Percentiles rank a stretch among this genome's conserved stretches.
phyloP scores from a whole-genome alignment of 345 rosid species.

The Physaria fendleri region DNA sequence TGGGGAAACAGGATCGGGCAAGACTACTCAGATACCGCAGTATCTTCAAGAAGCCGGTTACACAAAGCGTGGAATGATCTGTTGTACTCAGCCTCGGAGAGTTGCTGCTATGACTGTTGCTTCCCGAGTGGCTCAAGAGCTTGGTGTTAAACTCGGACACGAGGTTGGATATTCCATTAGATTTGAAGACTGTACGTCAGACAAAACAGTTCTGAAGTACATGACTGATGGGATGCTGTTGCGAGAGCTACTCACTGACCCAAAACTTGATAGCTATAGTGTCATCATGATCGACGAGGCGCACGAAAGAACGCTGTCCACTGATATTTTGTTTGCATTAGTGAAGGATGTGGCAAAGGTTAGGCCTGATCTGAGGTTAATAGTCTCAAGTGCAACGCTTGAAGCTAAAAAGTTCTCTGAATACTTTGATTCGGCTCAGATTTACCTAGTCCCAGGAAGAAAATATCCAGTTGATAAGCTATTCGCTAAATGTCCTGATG shows the following conservation, averaged over 20 bases:
- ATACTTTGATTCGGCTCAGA: constrained; percentile 79
- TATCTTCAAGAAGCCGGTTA: constrained; percentile 86
- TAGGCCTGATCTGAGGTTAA: constrained; percentile 72
- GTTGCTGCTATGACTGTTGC: constrained; percentile 98
- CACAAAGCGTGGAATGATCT: constrained; percentile 76
- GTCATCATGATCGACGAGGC: constrained; percentile 93
- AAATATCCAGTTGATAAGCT: constrained; percentile 83
- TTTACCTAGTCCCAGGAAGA: constrained; percentile 88
- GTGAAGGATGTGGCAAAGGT: constrained; percentile 65
- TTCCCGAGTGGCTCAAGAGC: constrained; percentile 83
- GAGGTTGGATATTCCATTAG: constrained; percentile 97
- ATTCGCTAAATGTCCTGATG: constrained; percentile 64
- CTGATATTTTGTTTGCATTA: constrained; percentile 48
- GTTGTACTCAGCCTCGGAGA: constrained; percentile 91
- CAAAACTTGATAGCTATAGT: constrained; percentile 76
- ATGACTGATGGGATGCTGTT: constrained; percentile 98
- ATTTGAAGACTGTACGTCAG: constrained; percentile 93
- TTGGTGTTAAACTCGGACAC: constrained; percentile 87
- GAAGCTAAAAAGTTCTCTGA: constrained; percentile 96
- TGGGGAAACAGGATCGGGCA: constrained; percentile 96
- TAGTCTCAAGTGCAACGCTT: constrained; percentile 89
- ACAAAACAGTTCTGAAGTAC: constrained; percentile 74
- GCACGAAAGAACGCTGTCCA: constrained; percentile 90
- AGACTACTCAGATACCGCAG: constrained; percentile 93
- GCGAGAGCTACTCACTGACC: constrained; percentile 83